Evolutionary conservation across 2,329 filamentous ascomycete genomes (phyloP), one percentile per base, ranked within the genome.

Genomic region (Aspergillus pseudoterreus): DNA sequence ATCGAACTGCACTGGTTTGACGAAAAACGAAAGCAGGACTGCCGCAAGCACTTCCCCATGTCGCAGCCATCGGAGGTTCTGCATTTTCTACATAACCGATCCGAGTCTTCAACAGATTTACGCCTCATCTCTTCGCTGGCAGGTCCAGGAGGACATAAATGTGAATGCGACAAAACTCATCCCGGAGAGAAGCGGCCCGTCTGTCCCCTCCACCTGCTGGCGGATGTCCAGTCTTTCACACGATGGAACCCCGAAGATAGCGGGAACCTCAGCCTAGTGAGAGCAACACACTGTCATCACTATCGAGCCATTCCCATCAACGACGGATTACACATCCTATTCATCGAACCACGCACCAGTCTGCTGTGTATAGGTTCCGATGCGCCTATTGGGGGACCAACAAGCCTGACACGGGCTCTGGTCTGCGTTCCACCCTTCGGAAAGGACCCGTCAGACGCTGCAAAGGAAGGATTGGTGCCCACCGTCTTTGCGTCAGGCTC

Each of bases 271-370:
- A 69, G 63, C 30, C 61, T 70, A 8, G 63, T 76, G n/a, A 68
- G 71, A 30, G 71, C 73, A 14, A 73, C 70, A 1, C 73, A 71
- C 44, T 77, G 77, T 32, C 82, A 86, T 60, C 82, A 87, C 59
- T 86, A 83, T 59, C 79, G 78, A 43, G 83, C 84, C 2, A 69
- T 86, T 11, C 84, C 85, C 3, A 65, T 88, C 36, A 84, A 82
- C 54, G 85, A 88, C 63, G 84, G 84, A 1, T 72, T 80, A 50
- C 83, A 87, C 58, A 74, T 88, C 33, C 67, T 87, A 4, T 87
- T 86, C 63, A 82, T 82, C 6, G 83, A 87, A 61, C 83, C 84
- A 4, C 66, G 67, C 10, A 80, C 75, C 1, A 78, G 76, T 9
- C 66, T 75, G 8, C 74, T 88, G 6, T 84, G 79, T 54, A 69